Evolutionary conservation across 129 eudicot species (phyloP).

Genomic region (Saposhnikovia divaricata): DNA sequence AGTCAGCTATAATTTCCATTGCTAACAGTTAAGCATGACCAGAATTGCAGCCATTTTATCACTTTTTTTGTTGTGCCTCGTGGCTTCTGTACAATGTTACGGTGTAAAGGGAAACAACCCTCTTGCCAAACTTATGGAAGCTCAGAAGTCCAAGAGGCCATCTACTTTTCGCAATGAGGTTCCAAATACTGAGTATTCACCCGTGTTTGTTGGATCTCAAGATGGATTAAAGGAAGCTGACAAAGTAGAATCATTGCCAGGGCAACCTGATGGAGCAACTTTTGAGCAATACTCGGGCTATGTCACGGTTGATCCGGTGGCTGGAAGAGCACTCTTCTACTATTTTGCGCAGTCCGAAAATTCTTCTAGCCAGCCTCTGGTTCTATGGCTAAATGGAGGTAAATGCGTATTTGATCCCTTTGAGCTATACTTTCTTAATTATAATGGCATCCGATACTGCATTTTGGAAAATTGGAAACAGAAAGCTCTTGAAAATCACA

Average conservation of each 20-base stretch:
- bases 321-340: constrained; percentile 20
- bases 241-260: constrained; percentile 20
- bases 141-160: constrained; percentile 10
- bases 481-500: neutral
- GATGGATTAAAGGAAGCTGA: constrained; percentile 20
- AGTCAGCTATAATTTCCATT: neutral
- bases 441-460: neutral
- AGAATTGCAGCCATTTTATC: neutral
- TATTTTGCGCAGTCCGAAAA: constrained; percentile 20
- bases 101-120: constrained; percentile 16
- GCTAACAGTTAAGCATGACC: neutral
- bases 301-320: constrained; percentile 19
- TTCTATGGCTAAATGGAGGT: constrained; percentile 30
- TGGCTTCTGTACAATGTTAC: constrained; percentile 19
- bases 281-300: constrained; percentile 25
- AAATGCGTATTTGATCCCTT: neutral
- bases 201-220: constrained; percentile 13
- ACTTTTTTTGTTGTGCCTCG: constrained; percentile 14
- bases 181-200: neutral
- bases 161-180: neutral
- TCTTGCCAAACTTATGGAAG: constrained; percentile 11
- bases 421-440: neutral
- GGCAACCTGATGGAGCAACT: constrained; percentile 20
- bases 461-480: neutral
- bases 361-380: constrained; percentile 17